phyloP scores from a whole-genome alignment of 2,329 filamentous ascomycete species.

The Xylaria sp. region DNA sequence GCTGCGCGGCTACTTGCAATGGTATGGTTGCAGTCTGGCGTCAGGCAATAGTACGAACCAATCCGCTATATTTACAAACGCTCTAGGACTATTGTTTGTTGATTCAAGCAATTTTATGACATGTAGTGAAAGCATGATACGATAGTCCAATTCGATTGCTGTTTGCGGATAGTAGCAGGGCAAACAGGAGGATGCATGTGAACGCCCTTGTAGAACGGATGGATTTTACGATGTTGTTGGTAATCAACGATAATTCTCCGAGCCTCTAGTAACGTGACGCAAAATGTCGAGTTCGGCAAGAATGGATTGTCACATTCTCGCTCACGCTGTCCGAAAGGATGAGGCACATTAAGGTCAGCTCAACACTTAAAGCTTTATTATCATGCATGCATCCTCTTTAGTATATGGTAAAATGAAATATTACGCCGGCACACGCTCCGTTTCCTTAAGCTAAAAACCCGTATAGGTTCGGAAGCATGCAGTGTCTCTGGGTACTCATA shows the following conservation, averaged over 20 bases:
- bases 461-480: no score
- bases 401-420: no score
- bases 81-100: background rate
- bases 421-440: no score
- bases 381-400: no score
- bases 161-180: background rate
- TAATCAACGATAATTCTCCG: background rate
- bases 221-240: background rate
- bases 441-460: no score
- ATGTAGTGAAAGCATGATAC: background rate
- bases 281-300: background rate
- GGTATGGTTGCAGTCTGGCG: background rate
- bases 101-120: background rate
- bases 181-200: no score
- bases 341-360: no score
- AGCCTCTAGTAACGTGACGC: background rate
- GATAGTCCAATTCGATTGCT: background rate
- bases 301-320: background rate
- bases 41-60: background rate
- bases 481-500: no score
- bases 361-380: no score
- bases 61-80: background rate
- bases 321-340: background rate
- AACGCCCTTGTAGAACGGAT: no score
- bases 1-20: background rate